Percentiles rank a stretch among this genome's conserved stretches.
These are phyloP conservation scores for Wickerhamomyces tratensis DNA, from an alignment of 805 yeast species.

Conservation along the genomic window DNA sequence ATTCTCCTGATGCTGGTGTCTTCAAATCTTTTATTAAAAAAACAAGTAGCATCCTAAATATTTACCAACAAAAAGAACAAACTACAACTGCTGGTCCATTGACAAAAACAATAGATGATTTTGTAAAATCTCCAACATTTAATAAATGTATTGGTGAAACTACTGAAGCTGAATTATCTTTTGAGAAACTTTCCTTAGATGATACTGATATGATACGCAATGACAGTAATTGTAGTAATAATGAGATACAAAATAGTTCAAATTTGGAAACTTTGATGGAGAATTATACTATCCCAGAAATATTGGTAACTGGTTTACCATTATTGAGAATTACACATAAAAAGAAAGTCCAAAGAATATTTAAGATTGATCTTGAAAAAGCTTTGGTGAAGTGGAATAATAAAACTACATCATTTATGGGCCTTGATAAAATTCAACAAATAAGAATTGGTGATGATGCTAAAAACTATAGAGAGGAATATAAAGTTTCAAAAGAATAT, in stretches of 20 bases:
- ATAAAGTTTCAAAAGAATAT: conserved; percentile 58
- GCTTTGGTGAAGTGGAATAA: conserved; percentile 52
- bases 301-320: conserved; percentile 49
- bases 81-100: conserved; percentile 13
- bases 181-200: conserved; percentile 2
- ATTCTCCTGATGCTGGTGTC: neutral
- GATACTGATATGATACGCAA: neutral
- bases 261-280: conserved; percentile 5
- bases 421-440: conserved; percentile 55
- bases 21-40: conserved; percentile 7
- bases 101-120: conserved; percentile 11
- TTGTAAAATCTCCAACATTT: conserved; percentile 2
- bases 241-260: neutral
- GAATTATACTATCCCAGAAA: conserved; percentile 32
- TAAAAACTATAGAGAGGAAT: conserved; percentile 76
- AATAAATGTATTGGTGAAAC: neutral
- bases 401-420: conserved; percentile 32
- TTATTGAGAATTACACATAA: conserved; percentile 62
- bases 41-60: conserved; percentile 4
- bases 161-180: too few species aligned
- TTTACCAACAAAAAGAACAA: conserved; percentile 1
- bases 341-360: conserved; percentile 49
- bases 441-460: conserved; percentile 64
- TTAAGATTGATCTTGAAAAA: conserved; percentile 44
- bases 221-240: conserved; percentile 1